Evolutionary conservation across 495 filamentous ascomycete species (phyloP).

Genomic region (Podospora pseudopauciseta): DNA sequence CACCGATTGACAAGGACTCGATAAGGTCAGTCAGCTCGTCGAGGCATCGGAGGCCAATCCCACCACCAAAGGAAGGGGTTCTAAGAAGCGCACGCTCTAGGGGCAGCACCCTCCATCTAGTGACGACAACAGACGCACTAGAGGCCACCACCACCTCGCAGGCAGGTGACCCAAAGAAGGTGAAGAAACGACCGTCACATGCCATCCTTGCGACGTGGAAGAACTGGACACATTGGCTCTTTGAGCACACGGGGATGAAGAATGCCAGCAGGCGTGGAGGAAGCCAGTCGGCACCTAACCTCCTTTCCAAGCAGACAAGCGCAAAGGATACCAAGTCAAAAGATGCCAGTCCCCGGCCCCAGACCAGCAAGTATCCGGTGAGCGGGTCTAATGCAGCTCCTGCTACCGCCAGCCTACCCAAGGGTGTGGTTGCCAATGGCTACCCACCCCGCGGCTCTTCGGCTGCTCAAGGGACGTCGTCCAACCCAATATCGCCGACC

Average conservation of each 20-base stretch:
- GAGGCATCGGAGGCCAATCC: slow-evolving; percentile 63
- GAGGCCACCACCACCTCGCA: slow-evolving; percentile 26
- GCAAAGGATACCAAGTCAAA: slow-evolving; percentile 46
- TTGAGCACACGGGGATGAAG: slow-evolving; percentile 45
- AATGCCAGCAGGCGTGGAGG: slow-evolving; percentile 39
- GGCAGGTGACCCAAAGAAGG: slow-evolving; percentile 36
- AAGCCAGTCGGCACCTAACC: slow-evolving; percentile 54
- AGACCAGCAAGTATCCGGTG: slow-evolving; percentile 51
- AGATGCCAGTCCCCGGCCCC: slow-evolving; percentile 49
- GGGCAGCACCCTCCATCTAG: slow-evolving; percentile 76
- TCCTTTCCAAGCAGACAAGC: slow-evolving; percentile 38
- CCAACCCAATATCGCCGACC: slow-evolving; percentile 9
- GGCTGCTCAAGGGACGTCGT: slow-evolving; percentile 5
- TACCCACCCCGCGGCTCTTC: slow-evolving; percentile 18
- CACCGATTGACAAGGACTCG: slow-evolving; percentile 74
- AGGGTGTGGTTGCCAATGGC: slow-evolving; percentile 38
- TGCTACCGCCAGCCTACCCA: slow-evolving; percentile 33
- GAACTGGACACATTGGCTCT: slow-evolving; percentile 53
- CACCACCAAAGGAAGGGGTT: slow-evolving; percentile 76
- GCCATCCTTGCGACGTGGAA: slow-evolving; percentile 70
- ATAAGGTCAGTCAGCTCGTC: slow-evolving; percentile 67
- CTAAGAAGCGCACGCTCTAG: slow-evolving; percentile 59
- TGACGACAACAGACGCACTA: slow-evolving; percentile 55
- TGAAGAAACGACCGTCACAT: slow-evolving; percentile 46
- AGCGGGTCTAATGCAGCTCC: slow-evolving; percentile 21